phyloP scores from a whole-genome alignment of 2,329 filamentous ascomycete species.

The Xylariaceae sp. region DNA sequence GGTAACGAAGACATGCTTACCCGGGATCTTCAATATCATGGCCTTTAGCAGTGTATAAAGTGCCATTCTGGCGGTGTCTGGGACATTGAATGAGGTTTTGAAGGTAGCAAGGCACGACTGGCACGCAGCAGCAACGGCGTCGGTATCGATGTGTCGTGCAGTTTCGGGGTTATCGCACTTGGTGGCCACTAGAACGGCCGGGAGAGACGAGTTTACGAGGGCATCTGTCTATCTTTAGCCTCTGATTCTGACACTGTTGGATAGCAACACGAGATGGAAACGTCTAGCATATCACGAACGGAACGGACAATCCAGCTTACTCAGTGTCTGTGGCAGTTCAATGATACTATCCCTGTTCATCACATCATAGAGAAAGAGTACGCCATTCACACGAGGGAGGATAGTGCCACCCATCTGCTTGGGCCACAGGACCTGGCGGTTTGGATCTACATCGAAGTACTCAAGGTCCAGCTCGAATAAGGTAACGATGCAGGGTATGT shows the following conservation, averaged over 20 bases:
- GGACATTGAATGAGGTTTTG: conserved; percentile 65
- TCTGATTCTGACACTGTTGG: too few species aligned
- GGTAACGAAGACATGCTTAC: conserved; percentile 46
- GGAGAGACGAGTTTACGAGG: conserved; percentile 67
- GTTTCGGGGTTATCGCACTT: conserved; percentile 80
- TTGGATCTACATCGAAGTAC: conserved; percentile 57
- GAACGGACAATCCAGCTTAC: conserved; percentile 49
- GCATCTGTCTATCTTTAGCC: conserved; percentile 54
- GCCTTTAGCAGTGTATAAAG: conserved; percentile 71
- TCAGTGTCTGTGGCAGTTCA: conserved; percentile 69
- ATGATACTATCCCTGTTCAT: conserved; percentile 71
- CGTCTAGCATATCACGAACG: neutral
- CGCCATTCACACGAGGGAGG: conserved; percentile 75
- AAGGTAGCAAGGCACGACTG: conserved; percentile 68
- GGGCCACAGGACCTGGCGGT: conserved; percentile 61
- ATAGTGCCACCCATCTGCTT: conserved; percentile 66
- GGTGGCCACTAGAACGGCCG: conserved; percentile 77
- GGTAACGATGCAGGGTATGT: conserved; percentile 54
- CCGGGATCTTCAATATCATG: conserved; percentile 63
- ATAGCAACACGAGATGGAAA: neutral
- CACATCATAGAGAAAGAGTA: conserved; percentile 83
- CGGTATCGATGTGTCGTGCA: conserved; percentile 66
- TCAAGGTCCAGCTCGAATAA: conserved; percentile 64
- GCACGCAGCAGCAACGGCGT: conserved; percentile 59
- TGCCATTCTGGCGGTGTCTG: conserved; percentile 71